Evolutionary conservation across 2,329 filamentous ascomycete species (phyloP).

Genomic region (Simplicillium sp.): DNA sequence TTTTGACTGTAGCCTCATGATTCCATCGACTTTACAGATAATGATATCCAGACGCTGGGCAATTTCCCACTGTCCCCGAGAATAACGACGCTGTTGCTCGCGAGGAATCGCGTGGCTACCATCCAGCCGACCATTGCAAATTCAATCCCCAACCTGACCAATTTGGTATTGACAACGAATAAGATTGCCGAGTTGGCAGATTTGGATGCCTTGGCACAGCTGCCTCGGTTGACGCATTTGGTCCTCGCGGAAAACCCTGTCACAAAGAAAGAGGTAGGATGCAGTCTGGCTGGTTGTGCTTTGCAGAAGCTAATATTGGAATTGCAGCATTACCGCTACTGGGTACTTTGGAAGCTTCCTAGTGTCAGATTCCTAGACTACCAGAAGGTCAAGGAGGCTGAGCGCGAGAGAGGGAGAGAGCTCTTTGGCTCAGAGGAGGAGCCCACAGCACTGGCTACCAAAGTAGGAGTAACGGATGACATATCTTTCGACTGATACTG

Average conservation of each 20-base stretch:
- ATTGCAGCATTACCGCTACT: conserved; percentile 80
- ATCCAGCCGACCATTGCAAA: conserved; percentile 69
- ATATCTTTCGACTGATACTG: not conserved
- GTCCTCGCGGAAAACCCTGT: conserved; percentile 82
- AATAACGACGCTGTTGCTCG: conserved; percentile 77
- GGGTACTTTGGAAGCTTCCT: conserved; percentile 81
- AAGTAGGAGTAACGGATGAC: conserved; percentile 31
- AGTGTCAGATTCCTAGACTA: conserved; percentile 86
- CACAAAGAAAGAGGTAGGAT: conserved; percentile 76
- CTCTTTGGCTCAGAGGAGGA: conserved; percentile 74
- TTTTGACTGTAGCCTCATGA: conserved; percentile 66
- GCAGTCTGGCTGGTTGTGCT: not conserved
- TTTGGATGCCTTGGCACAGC: conserved; percentile 65
- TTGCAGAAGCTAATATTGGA: not conserved
- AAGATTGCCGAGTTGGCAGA: conserved; percentile 77
- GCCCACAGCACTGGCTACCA: conserved; percentile 71
- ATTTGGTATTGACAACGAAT: conserved; percentile 77
- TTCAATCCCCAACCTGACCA: conserved; percentile 72
- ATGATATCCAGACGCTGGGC: conserved; percentile 80
- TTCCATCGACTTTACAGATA: conserved; percentile 96
- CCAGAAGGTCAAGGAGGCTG: conserved; percentile 78
- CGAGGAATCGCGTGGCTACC: conserved; percentile 75
- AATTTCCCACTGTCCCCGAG: conserved; percentile 92
- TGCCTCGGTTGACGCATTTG: conserved; percentile 67
- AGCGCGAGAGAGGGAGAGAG: conserved; percentile 66